phyloP scores from a whole-genome alignment of 1,284 basidiomycete species.

The Naganishia albida region DNA sequence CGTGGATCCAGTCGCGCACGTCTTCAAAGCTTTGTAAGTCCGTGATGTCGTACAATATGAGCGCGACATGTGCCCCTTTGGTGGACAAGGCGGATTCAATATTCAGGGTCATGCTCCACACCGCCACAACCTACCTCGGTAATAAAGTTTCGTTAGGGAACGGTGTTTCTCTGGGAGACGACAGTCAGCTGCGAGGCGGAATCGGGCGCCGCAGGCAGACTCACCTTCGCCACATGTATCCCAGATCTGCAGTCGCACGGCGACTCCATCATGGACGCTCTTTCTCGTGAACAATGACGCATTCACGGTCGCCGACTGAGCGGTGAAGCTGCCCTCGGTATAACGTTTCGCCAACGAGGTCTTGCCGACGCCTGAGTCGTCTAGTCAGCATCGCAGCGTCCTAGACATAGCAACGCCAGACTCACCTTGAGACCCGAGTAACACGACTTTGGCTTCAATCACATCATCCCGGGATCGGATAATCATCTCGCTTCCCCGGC shows the following conservation, averaged over 20 bases:
- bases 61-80: slow-evolving; percentile 30
- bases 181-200: background rate
- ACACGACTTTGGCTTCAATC: slow-evolving; percentile 33
- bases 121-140: slow-evolving; percentile 22
- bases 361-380: slow-evolving; percentile 29
- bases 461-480: slow-evolving; percentile 23
- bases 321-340: slow-evolving; percentile 23
- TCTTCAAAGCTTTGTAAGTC: slow-evolving; percentile 30
- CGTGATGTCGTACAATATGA: slow-evolving; percentile 34
- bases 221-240: slow-evolving; percentile 33
- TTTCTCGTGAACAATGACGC: slow-evolving; percentile 29
- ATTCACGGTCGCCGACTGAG: slow-evolving; percentile 25
- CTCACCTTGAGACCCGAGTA: slow-evolving; percentile 34
- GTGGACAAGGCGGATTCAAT: background rate
- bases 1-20: slow-evolving; percentile 32
- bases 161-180: slow-evolving; percentile 29
- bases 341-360: slow-evolving; percentile 33
- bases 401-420: background rate
- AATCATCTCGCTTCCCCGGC: slow-evolving; percentile 25
- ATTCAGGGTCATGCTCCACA: background rate
- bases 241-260: slow-evolving; percentile 33
- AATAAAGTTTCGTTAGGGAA: slow-evolving; percentile 34
- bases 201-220: background rate
- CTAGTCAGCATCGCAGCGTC: background rate
- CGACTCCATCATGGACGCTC: slow-evolving; percentile 26